phyloP scores from a whole-genome alignment of 2,329 filamentous ascomycete genomes.

The Blumeriella jaapii region DNA sequence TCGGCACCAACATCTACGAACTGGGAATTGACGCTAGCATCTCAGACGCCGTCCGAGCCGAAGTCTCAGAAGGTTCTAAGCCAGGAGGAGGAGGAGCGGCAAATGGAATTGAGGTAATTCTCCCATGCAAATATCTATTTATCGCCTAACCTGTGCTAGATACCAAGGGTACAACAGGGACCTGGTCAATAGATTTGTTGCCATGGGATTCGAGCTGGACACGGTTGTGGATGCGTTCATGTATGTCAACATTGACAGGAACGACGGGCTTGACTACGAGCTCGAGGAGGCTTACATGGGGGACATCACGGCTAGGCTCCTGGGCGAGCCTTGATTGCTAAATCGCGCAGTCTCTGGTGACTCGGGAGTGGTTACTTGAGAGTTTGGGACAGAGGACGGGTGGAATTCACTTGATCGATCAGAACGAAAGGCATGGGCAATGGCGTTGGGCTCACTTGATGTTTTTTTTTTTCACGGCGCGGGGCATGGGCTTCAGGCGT shows the following conservation, averaged over 20 bases:
- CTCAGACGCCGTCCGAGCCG: conserved; percentile 14
- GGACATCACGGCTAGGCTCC: conserved; percentile 73
- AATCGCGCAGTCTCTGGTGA: no score
- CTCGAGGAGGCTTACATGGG: conserved; percentile 86
- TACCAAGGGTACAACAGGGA: conserved; percentile 82
- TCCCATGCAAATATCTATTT: neutral
- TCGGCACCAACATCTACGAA: conserved; percentile 52
- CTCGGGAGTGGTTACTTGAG: neutral
- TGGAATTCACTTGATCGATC: no score
- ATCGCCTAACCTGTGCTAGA: conserved; percentile 33
- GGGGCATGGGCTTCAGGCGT: no score
- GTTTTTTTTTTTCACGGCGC: no score
- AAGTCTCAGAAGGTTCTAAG: conserved; percentile 17
- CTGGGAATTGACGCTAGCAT: conserved; percentile 33
- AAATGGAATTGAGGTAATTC: conserved; percentile 15
- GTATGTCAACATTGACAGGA: conserved; percentile 41
- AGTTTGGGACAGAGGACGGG: neutral
- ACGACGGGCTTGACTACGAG: conserved; percentile 30
- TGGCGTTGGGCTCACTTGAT: no score
- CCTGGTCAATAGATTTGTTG: conserved; percentile 71
- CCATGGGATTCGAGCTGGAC: conserved; percentile 85
- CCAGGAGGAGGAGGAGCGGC: conserved; percentile 21
- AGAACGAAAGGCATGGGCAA: no score
- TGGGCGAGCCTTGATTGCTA: conserved; percentile 54
- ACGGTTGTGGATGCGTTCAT: conserved; percentile 78